phyloP scores from a whole-genome alignment of 1,284 basidiomycete species.

The Leccinum fuscescens region DNA sequence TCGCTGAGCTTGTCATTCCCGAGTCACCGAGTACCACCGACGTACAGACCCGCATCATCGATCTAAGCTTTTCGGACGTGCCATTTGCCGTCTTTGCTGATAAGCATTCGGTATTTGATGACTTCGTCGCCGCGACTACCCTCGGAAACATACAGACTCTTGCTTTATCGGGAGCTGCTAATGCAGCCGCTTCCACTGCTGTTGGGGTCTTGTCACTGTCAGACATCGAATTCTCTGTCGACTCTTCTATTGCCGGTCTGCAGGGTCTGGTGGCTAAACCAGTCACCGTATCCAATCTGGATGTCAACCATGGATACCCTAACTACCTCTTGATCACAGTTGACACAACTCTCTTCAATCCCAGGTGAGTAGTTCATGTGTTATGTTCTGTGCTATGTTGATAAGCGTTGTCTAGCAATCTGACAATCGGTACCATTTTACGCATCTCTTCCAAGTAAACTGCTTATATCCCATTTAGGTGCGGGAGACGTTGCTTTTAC shows the following conservation, averaged over 20 bases:
- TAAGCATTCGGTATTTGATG: constrained; percentile 55
- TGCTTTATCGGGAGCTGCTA: constrained; percentile 57
- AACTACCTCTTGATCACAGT: constrained; percentile 72
- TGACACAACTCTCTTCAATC: constrained; percentile 58
- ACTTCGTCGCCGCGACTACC: constrained; percentile 70
- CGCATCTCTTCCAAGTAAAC: not conserved
- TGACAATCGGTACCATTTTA: constrained; percentile 56
- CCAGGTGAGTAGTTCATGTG: constrained; percentile 43
- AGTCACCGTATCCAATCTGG: constrained; percentile 57
- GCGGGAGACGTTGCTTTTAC: constrained; percentile 66
- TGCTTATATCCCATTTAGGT: constrained; percentile 33
- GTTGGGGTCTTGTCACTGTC: constrained; percentile 65
- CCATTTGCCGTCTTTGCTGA: constrained; percentile 59
- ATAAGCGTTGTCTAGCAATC: constrained; percentile 44
- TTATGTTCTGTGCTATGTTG: not conserved
- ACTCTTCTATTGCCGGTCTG: constrained; percentile 62
- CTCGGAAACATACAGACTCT: constrained; percentile 49
- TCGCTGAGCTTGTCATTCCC: constrained; percentile 66
- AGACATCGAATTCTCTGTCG: constrained; percentile 64
- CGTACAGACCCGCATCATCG: constrained; percentile 60
- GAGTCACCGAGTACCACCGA: constrained; percentile 62
- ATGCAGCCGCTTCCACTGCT: constrained; percentile 65
- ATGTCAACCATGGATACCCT: constrained; percentile 69
- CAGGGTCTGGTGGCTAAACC: constrained; percentile 67
- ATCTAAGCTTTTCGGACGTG: constrained; percentile 59